phyloP scores from a whole-genome alignment of 139 green algal species.

The Marvania coccoides region DNA sequence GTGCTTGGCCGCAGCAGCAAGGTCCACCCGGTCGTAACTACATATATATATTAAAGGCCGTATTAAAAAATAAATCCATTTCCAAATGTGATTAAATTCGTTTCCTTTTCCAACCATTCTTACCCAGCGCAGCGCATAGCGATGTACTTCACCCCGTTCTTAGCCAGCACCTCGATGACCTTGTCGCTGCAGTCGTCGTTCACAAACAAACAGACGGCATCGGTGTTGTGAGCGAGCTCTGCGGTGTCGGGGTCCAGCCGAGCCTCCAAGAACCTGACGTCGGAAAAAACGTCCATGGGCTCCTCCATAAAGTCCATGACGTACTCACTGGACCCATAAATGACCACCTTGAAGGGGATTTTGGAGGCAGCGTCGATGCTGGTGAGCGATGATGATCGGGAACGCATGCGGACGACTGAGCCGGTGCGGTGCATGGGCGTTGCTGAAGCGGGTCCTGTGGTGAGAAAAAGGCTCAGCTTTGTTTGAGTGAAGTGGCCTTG shows the following conservation, averaged over 20 bases:
- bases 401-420: too few species aligned
- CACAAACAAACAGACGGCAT: constrained; percentile 59
- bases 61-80: too few species aligned
- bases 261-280: constrained; percentile 22
- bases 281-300: neutral
- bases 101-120: constrained; percentile 16
- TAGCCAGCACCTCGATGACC: constrained; percentile 40
- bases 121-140: constrained; percentile 70
- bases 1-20: constrained; percentile 22
- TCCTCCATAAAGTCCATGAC: constrained; percentile 19
- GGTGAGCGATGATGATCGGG: too few species aligned
- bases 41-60: too few species aligned
- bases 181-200: constrained; percentile 47
- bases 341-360: constrained; percentile 3
- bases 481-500: too few species aligned
- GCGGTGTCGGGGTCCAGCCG: constrained; percentile 41
- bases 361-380: too few species aligned
- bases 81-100: neutral
- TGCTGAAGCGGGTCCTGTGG: too few species aligned
- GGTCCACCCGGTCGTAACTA: constrained; percentile 60
- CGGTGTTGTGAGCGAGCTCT: constrained; percentile 31
- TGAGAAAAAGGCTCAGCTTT: too few species aligned
- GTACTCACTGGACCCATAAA: constrained; percentile 9
- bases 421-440: too few species aligned
- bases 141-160: constrained; percentile 49